phyloP scores from a whole-genome alignment of 2,329 filamentous ascomycete genomes.

The Fusarium nisikadoi region DNA sequence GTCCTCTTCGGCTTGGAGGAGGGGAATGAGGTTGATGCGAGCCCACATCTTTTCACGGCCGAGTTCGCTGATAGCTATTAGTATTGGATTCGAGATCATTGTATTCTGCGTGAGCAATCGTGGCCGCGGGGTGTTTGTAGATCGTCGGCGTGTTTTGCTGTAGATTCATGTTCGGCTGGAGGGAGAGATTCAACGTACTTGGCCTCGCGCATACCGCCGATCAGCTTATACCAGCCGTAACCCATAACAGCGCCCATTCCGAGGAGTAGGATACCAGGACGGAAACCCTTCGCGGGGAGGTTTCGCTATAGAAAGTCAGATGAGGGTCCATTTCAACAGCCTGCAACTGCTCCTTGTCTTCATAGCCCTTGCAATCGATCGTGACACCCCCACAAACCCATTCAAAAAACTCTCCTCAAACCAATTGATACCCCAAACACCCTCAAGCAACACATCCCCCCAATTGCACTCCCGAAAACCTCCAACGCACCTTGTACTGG shows the following conservation, averaged over 20 bases:
- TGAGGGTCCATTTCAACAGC: neutral
- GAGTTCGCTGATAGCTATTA: constrained; percentile 73
- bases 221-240: constrained; percentile 90
- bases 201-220: constrained; percentile 86
- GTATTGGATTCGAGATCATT: neutral
- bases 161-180: neutral
- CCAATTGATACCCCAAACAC: neutral
- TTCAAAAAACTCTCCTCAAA: neutral
- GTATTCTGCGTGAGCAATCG: neutral
- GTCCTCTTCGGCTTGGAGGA: constrained; percentile 96
- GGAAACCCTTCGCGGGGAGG: constrained; percentile 89
- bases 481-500: constrained; percentile 85
- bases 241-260: constrained; percentile 82
- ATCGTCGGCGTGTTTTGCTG: neutral
- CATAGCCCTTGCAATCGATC: neutral
- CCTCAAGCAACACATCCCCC: neutral
- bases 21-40: constrained; percentile 91
- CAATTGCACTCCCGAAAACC: neutral
- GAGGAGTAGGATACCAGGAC: constrained; percentile 80
- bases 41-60: constrained; percentile 98
- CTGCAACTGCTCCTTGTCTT: neutral
- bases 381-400: rapidly evolving
- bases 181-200: constrained; percentile 71
- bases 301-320: constrained; percentile 75
- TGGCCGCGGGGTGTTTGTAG: neutral